phyloP scores from a whole-genome alignment of 345 rosid species.

The Arabidopsis suecica region DNA sequence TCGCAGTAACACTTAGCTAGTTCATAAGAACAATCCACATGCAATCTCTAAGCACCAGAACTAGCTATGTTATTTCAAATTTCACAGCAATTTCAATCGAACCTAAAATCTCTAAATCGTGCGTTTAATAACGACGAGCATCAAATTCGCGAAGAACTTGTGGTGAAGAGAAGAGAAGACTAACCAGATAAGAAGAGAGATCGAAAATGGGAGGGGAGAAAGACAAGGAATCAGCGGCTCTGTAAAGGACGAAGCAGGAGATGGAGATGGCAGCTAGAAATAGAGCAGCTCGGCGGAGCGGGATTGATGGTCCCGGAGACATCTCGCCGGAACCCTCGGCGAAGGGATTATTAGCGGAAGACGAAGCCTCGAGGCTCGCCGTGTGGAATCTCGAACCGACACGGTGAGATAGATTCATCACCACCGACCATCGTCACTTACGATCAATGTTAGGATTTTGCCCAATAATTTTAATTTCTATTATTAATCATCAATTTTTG shows the following conservation, averaged over 20 bases:
- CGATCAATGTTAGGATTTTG: not conserved
- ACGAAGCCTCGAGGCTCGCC: slow-evolving; percentile 32
- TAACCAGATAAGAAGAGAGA: slow-evolving; percentile 24
- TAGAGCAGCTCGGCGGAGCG: slow-evolving; percentile 44
- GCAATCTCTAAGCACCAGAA: not conserved
- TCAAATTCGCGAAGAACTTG: not conserved
- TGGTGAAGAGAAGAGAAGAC: not conserved
- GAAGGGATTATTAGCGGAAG: slow-evolving; percentile 3
- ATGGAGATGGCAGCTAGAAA: slow-evolving; percentile 45
- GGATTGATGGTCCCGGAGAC: slow-evolving; percentile 40
- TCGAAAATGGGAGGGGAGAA: slow-evolving; percentile 35
- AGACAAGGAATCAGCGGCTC: slow-evolving; percentile 42
- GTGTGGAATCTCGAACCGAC: slow-evolving; percentile 39
- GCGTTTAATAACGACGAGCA: not conserved
- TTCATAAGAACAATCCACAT: not conserved
- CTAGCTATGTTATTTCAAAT: not conserved
- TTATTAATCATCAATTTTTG: not conserved
- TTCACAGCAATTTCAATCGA: not conserved
- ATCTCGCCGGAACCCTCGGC: not conserved
- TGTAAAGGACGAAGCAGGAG: slow-evolving; percentile 47
- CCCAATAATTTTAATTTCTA: not conserved
- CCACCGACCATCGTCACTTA: slow-evolving; percentile 38
- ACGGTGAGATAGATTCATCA: slow-evolving; percentile 40
- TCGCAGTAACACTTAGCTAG: not conserved
- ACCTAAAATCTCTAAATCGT: not conserved